Percentiles rank a stretch among this genome's conserved stretches.
Evolutionary conservation across 1,139 yeast genomes (phyloP).

Genomic region (Hanseniaspora sp.): DNA sequence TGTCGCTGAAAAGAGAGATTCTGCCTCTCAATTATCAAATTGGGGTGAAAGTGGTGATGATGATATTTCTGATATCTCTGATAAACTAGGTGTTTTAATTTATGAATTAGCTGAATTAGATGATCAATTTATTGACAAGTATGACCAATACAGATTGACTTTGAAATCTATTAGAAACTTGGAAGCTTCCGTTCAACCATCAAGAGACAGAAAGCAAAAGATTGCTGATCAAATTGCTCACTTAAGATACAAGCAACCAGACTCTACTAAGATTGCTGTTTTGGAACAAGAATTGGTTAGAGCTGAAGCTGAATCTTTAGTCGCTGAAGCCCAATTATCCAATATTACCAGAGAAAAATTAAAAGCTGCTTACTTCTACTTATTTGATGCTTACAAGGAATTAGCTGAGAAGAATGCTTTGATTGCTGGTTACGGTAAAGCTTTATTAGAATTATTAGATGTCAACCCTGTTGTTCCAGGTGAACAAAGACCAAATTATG

Average conservation of each 20-base stretch:
- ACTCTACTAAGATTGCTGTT: conserved; percentile 67
- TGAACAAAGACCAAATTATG: conserved; percentile 80
- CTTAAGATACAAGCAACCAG: conserved; percentile 74
- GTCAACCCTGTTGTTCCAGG: conserved; percentile 85
- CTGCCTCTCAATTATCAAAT: conserved; percentile 68
- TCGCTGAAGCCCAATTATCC: conserved; percentile 82
- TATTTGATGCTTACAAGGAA: conserved; percentile 73
- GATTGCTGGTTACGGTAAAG: conserved; percentile 84
- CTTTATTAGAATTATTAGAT: conserved; percentile 67
- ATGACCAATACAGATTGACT: conserved; percentile 77
- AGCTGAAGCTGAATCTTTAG: conserved; percentile 83
- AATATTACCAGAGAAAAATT: conserved; percentile 79
- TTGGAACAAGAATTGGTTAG: conserved; percentile 81
- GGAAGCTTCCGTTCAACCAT: conserved; percentile 78
- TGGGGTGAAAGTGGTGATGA: conserved; percentile 86
- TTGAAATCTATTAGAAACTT: conserved; percentile 71
- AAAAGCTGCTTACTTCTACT: conserved; percentile 74
- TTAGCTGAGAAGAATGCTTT: conserved; percentile 74
- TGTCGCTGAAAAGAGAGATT: conserved; percentile 68
- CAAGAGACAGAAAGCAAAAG: conserved; percentile 76
- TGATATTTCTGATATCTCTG: conserved; percentile 75
- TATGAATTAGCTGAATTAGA: conserved; percentile 79
- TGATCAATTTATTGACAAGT: conserved; percentile 76
- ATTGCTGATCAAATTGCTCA: conserved; percentile 76
- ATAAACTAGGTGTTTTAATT: conserved; percentile 71